Evolutionary conservation across 768 basidiomycete genomes (phyloP).

Genomic region (Rhizopogon salebrosus): DNA sequence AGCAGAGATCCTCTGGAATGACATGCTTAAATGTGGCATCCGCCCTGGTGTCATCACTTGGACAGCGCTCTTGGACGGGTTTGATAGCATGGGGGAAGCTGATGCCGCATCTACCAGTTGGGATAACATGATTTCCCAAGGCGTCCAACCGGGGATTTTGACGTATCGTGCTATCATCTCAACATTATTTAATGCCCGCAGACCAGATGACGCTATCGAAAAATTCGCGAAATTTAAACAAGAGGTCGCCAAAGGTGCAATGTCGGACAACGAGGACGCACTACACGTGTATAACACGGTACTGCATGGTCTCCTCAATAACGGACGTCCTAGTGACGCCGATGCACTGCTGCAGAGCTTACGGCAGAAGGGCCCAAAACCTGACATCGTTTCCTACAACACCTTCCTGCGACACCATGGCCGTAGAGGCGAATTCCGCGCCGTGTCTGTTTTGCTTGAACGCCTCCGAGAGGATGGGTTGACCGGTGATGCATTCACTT

Average conservation of each 20-base stretch:
- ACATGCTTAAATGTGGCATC: slow-evolving; percentile 47
- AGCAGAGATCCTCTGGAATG: slow-evolving; percentile 64
- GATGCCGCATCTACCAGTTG: slow-evolving; percentile 56
- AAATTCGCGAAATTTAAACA: slow-evolving; percentile 47
- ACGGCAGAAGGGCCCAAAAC: slow-evolving; percentile 48
- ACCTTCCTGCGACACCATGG: slow-evolving; percentile 68
- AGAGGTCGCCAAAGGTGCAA: slow-evolving; percentile 11
- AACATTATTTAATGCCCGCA: slow-evolving; percentile 49
- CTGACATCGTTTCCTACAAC: slow-evolving; percentile 78
- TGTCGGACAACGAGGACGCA: slow-evolving; percentile 23
- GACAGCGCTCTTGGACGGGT: slow-evolving; percentile 67
- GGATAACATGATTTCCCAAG: slow-evolving; percentile 54
- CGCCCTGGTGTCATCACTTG: slow-evolving; percentile 55
- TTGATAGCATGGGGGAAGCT: slow-evolving; percentile 44
- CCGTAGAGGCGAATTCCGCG: slow-evolving; percentile 56
- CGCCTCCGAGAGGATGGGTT: slow-evolving; percentile 51
- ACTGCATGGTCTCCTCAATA: slow-evolving; percentile 57
- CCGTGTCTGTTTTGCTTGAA: slow-evolving; percentile 52
- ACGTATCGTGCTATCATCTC: slow-evolving; percentile 69
- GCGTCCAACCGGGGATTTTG: slow-evolving; percentile 53
- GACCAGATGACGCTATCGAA: slow-evolving; percentile 44
- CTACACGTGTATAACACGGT: slow-evolving; percentile 69
- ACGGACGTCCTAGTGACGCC: slow-evolving; percentile 35
- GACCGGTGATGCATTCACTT: slow-evolving; percentile 77
- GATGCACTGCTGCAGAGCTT: slow-evolving; percentile 38